These are phyloP conservation scores for Macrotyloma uniflorum DNA, from an alignment of 306 rosid genomes.

Conservation along the genomic window DNA sequence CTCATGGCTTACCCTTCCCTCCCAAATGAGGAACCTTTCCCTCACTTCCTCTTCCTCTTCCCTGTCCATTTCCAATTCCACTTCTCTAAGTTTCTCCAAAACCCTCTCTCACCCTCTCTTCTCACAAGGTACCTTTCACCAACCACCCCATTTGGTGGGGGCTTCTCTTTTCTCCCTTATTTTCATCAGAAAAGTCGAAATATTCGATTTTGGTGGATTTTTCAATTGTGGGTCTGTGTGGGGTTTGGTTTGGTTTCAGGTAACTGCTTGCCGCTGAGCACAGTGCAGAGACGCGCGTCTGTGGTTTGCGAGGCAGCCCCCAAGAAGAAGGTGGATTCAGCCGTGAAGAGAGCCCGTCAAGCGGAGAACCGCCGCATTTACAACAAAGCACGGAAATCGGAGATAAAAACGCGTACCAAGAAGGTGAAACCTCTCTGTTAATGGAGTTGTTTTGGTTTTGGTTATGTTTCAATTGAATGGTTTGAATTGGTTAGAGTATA, in stretches of 20 bases:
- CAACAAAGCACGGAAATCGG: constrained; percentile 81
- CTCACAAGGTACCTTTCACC: constrained; percentile 51
- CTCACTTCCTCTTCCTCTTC: constrained; percentile 44
- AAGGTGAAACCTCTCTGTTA: constrained; percentile 54
- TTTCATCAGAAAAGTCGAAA: not conserved
- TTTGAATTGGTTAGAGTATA: not conserved
- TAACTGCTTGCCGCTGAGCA: constrained; percentile 47
- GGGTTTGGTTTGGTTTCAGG: constrained; percentile 48
- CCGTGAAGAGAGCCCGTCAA: constrained; percentile 80
- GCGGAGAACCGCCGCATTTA: constrained; percentile 86
- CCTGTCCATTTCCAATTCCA: constrained; percentile 40
- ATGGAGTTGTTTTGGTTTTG: not conserved
- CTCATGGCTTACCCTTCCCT: constrained; percentile 68
- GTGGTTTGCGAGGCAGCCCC: constrained; percentile 85
- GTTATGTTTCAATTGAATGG: not conserved
- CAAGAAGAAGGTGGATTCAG: constrained; percentile 71
- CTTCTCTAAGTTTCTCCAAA: constrained; percentile 66
- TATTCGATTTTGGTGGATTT: not conserved
- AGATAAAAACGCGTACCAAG: constrained; percentile 79
- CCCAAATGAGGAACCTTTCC: constrained; percentile 64
- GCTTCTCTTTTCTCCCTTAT: not conserved
- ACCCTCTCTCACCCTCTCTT: constrained; percentile 55
- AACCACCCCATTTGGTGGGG: not conserved
- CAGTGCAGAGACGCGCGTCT: constrained; percentile 45
- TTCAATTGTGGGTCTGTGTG: constrained; percentile 27